Percentiles rank a stretch among this genome's conserved stretches.
Evolutionary conservation across 768 basidiomycete genomes (phyloP).

Genomic region (Pseudohyphozyma bogoriensis): DNA sequence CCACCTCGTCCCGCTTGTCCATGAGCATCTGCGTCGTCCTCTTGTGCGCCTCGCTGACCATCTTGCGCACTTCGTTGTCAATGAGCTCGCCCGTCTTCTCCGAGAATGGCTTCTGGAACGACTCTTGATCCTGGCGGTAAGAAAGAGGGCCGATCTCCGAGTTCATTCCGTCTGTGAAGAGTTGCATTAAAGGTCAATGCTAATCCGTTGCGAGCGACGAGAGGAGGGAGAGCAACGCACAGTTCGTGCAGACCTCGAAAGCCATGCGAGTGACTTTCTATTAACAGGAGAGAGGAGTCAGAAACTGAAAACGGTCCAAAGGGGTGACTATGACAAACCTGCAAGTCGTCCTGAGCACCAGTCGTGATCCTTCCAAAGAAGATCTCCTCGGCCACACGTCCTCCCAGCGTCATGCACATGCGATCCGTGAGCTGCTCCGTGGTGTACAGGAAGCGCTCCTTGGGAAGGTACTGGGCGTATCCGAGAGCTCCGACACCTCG

Average conservation of each 20-base stretch:
- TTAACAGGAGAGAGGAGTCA: too few species aligned
- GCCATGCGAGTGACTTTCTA: constrained; percentile 92
- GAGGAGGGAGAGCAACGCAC: constrained; percentile 4
- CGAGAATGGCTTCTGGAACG: constrained; percentile 94
- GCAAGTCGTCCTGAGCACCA: constrained; percentile 94
- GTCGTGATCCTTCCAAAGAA: constrained; percentile 93
- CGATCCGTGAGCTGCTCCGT: constrained; percentile 89
- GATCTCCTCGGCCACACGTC: constrained; percentile 95
- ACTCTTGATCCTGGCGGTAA: constrained; percentile 79
- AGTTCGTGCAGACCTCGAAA: constrained; percentile 50
- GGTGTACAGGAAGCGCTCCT: constrained; percentile 89
- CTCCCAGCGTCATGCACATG: constrained; percentile 97
- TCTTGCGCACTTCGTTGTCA: constrained; percentile 82
- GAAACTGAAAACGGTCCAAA: neutral
- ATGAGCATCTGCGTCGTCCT: constrained; percentile 73
- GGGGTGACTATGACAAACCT: constrained; percentile 35
- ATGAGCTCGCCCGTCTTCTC: constrained; percentile 94
- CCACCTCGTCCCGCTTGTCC: constrained; percentile 72
- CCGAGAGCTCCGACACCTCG: constrained; percentile 80
- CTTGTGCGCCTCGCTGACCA: constrained; percentile 79
- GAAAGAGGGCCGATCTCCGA: constrained; percentile 86
- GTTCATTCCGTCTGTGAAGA: constrained; percentile 94
- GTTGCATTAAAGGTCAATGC: constrained; percentile 38
- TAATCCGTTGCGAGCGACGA: too few species aligned
- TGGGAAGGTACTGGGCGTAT: constrained; percentile 94